These are phyloP conservation scores for Raffaelea ambrosiae DNA, from an alignment of 2,329 filamentous ascomycete species.

Conservation along the genomic window DNA sequence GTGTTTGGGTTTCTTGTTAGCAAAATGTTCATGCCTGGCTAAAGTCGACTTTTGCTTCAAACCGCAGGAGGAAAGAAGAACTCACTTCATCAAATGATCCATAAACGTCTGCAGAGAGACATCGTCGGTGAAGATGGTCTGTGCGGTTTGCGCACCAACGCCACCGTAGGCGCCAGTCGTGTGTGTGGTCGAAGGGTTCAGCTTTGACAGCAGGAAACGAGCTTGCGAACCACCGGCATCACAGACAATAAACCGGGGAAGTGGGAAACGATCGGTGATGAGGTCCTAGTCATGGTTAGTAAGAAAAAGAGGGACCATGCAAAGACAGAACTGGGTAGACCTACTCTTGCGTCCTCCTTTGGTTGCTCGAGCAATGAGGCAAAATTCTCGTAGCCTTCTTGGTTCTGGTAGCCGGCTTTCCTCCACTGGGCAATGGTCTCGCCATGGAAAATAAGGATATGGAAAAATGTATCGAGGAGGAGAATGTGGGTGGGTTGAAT, in stretches of 20 bases:
- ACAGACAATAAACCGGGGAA: constrained; percentile 96
- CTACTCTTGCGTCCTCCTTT: constrained; percentile 80
- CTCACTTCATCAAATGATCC: constrained; percentile 99
- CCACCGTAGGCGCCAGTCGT: constrained; percentile 89
- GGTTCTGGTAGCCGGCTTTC: constrained; percentile 95
- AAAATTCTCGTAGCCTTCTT: constrained; percentile 98
- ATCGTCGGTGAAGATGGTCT: constrained; percentile 98
- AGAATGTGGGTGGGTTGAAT: constrained; percentile 93
- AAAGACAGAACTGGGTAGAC: background rate
- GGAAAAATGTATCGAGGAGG: constrained; percentile 96
- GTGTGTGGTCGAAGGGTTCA: constrained; percentile 96
- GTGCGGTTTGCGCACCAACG: constrained; percentile 73
- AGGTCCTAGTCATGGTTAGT: constrained; percentile 63
- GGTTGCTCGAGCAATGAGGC: constrained; percentile 78
- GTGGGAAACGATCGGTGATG: constrained; percentile 94
- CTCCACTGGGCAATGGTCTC: constrained; percentile 98
- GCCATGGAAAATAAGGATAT: constrained; percentile 98
- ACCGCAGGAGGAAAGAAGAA: constrained; percentile 15
- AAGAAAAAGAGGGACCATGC: constrained; percentile 10
- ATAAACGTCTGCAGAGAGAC: constrained; percentile 98
- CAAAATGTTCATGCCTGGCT: background rate
- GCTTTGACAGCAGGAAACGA: constrained; percentile 90
- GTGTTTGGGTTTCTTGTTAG: background rate
- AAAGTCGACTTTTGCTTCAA: background rate
- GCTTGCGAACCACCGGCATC: constrained; percentile 98